phyloP scores from a whole-genome alignment of 495 filamentous ascomycete species.

The Neurospora sublineolata region DNA sequence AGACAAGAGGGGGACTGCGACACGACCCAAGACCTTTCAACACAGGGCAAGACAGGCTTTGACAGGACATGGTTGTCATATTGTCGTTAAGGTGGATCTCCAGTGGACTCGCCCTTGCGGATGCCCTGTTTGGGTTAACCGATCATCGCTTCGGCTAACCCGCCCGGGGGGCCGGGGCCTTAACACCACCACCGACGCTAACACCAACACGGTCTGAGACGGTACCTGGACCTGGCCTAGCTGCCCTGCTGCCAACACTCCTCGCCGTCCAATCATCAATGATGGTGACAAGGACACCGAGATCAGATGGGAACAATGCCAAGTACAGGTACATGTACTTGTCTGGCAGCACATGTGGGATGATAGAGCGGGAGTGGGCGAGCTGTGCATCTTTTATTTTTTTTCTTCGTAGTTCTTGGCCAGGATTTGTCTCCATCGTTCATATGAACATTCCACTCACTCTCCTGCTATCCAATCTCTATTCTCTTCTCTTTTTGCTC shows the following conservation, averaged over 20 bases:
- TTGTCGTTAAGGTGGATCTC: neutral
- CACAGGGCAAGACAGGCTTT: neutral
- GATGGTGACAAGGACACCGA: neutral
- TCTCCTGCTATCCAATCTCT: neutral
- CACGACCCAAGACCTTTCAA: neutral
- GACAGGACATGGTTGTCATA: neutral
- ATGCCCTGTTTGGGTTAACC: neutral
- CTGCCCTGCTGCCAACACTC: neutral
- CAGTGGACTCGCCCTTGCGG: neutral
- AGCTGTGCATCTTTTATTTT: neutral
- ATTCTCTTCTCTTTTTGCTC: neutral
- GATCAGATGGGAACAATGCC: neutral
- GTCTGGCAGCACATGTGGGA: neutral
- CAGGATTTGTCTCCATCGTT: neutral
- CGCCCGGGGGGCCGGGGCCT: neutral
- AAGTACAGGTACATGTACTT: neutral
- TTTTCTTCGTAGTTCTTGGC: neutral
- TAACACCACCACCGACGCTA: neutral
- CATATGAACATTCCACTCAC: neutral
- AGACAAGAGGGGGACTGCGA: neutral
- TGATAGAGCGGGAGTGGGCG: neutral
- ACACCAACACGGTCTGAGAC: neutral
- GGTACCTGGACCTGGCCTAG: neutral
- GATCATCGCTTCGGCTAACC: neutral
- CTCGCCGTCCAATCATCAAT: neutral